Conservation (phyloP, 192 early-diverging fungal genomes). For the Lunasporangiospora selenospora region DNA sequence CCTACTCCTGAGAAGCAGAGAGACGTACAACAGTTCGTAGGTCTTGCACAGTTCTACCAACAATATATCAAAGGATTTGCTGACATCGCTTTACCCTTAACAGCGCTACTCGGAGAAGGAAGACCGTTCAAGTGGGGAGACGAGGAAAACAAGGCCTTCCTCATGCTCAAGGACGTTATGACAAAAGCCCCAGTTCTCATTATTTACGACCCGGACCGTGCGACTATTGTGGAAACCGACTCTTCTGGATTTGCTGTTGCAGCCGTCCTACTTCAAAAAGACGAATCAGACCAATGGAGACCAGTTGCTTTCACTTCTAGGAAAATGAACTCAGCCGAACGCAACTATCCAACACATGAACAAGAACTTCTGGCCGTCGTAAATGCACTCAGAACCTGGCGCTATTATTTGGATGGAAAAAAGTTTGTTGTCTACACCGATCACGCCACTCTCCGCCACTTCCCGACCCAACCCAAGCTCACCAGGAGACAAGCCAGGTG, state of each 20-base stretch:
- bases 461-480: constrained; percentile 36
- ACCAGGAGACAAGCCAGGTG: constrained; percentile 5
- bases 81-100: neutral
- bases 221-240: neutral
- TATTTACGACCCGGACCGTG: neutral
- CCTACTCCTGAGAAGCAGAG: constrained; percentile 1
- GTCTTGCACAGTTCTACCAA: neutral
- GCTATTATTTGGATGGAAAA: neutral
- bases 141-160: neutral
- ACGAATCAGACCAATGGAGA: neutral
- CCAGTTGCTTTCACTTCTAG: neutral
- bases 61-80: neutral
- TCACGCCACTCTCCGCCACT: neutral
- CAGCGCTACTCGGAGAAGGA: neutral
- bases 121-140: neutral
- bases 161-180: neutral
- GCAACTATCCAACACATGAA: neutral
- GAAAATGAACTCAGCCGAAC: neutral
- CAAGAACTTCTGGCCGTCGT: constrained; percentile 5
- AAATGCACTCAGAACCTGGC: neutral
- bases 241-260: constrained; percentile 7
- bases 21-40: constrained; percentile 7
- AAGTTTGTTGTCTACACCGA: constrained; percentile 4
- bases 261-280: neutral
- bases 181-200: neutral